Base-by-base conservation (phyloP, 768 basidiomycete species). In the Xanthoconium purpureum region DNA sequence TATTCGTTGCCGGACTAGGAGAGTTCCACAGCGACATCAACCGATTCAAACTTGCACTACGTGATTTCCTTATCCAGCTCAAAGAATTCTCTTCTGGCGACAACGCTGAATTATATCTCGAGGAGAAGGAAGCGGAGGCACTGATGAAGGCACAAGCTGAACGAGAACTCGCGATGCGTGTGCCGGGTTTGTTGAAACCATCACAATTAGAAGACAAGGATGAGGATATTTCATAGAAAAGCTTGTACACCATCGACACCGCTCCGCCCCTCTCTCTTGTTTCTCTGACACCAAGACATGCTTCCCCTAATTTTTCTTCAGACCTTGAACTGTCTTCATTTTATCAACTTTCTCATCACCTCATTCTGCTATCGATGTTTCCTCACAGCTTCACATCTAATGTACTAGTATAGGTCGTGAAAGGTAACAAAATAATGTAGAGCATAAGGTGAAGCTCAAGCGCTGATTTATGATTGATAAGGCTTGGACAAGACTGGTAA, bases 111-210 rank as follows among this genome's bases (percentile, higher is more conserved):
- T 78, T 98, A 37, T 98, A 80, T 76, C 77, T 93, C 63, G 96
- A 98, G 66, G 97, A 98, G 74, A 96, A 94, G 74, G 95, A 98
- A 71, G 81, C 83, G 5, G 96, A 96, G 72, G 78, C 80, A 20
- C 82, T 87, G 68, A 79, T 77, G 71, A 88, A 90, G 75, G 85
- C 84, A 0, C 84, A 89, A 61, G 89, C 85, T 57, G 94, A 97
- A 74, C 87, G 87, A 50, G 84, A 94, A 75, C 82, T 88, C 37
- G 94, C 94, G 28, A 89, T 91, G 81, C 84, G 91, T 62, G 93
- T 98, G 57, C 96, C 95, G n/a, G 97, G 97, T 39, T 90, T 98
- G 89, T 81, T 98, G 71, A 97, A 97, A 74, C 95, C 94, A 39
- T 90, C 88, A 63, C 92, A 95, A 73, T 69, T 98, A 71, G 92